A percentile compares a stretch with the other conserved stretches of the same genome.
Conservation (phyloP, 164 flowering plant species). For the Amborella trichopoda region DNA sequence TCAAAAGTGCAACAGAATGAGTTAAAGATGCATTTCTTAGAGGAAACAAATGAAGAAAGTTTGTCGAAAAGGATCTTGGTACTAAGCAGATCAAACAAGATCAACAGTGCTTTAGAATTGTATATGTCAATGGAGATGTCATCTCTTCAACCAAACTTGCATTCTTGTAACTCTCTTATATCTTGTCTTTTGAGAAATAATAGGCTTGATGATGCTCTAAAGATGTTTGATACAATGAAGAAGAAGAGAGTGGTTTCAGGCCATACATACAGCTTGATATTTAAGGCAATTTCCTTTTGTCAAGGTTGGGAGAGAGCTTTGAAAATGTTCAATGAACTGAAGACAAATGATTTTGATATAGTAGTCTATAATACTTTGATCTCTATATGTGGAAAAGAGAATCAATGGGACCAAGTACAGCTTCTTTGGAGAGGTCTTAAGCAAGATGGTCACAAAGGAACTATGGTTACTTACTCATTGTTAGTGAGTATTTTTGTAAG, state of each 20-base stretch:
- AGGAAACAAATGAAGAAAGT: slow-evolving; percentile 55
- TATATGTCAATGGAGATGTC: slow-evolving; percentile 50
- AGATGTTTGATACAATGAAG: slow-evolving; percentile 47
- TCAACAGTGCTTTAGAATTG: slow-evolving; percentile 57
- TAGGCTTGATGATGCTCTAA: slow-evolving; percentile 35
- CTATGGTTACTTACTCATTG: slow-evolving; percentile 51
- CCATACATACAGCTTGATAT: slow-evolving; percentile 69
- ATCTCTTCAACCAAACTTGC: slow-evolving; percentile 40
- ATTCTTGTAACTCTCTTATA: slow-evolving; percentile 76
- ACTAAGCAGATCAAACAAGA: slow-evolving; percentile 66
- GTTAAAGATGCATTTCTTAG: slow-evolving; percentile 32
- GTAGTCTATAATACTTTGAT: slow-evolving; percentile 79
- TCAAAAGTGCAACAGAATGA: not conserved
- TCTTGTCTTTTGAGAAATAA: slow-evolving; percentile 61
- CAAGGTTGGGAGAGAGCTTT: slow-evolving; percentile 48
- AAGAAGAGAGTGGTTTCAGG: slow-evolving; percentile 32
- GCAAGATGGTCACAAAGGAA: slow-evolving; percentile 45
- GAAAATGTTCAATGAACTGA: slow-evolving; percentile 39
- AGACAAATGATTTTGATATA: slow-evolving; percentile 31
- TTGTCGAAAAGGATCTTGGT: slow-evolving; percentile 56
- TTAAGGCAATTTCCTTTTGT: slow-evolving; percentile 48
- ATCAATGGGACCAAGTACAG: slow-evolving; percentile 48
- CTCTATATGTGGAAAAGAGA: slow-evolving; percentile 42
- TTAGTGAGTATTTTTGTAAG: slow-evolving; percentile 59
- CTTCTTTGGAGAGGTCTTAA: slow-evolving; percentile 60